phyloP scores from a whole-genome alignment of 2,329 filamentous ascomycete genomes.

The Huntiella abstrusa region DNA sequence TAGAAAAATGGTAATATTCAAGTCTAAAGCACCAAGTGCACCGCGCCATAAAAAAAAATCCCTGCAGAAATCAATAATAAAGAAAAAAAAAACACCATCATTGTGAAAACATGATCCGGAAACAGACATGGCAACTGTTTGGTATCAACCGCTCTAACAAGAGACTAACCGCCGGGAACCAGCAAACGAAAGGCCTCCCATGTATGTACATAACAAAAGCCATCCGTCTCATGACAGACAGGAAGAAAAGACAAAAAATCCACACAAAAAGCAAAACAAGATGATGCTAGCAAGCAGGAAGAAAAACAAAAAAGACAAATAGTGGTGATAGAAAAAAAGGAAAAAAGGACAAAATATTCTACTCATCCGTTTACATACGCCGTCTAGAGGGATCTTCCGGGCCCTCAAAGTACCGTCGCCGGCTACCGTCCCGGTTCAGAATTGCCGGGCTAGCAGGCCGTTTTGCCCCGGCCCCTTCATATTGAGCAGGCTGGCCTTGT shows the following conservation, averaged over 20 bases:
- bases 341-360: not conserved
- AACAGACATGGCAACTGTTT: not conserved
- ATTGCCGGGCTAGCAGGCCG: constrained; percentile 32
- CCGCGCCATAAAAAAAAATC: not conserved
- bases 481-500: not conserved
- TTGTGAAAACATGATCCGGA: not conserved
- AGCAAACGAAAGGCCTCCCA: not conserved
- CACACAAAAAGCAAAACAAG: constrained; percentile 2
- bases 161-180: not conserved
- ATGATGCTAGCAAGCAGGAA: constrained; percentile 1
- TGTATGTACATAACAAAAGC: constrained; percentile 1
- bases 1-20: too few species aligned
- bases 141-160: not conserved
- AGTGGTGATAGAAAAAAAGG: constrained; percentile 1
- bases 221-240: constrained; percentile 4
- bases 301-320: not conserved
- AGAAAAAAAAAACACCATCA: not conserved
- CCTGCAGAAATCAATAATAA: constrained; percentile 5
- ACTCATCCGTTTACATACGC: constrained; percentile 2
- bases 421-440: constrained; percentile 25
- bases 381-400: constrained; percentile 8
- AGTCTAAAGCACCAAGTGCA: too few species aligned
- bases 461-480: constrained; percentile 28
- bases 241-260: constrained; percentile 1
- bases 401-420: constrained; percentile 10